Percentiles rank a stretch among this genome's conserved stretches.
These are phyloP conservation scores for Centrapalus pauciflorus DNA, from an alignment of 129 eudicot species.

Conservation along the genomic window DNA sequence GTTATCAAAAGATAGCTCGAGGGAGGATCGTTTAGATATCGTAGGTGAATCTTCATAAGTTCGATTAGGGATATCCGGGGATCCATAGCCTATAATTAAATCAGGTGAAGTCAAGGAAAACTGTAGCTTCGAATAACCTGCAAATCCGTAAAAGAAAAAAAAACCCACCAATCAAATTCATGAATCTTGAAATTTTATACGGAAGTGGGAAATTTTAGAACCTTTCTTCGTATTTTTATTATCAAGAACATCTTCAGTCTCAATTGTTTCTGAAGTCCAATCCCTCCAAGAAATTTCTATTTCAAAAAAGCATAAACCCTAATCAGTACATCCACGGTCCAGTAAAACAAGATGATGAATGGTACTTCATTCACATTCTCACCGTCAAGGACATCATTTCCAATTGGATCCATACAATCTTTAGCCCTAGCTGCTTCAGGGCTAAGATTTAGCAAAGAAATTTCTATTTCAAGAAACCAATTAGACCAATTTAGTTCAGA, in stretches of 20 bases:
- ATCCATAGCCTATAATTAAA: conserved; percentile 57
- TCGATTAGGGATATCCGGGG: conserved; percentile 51
- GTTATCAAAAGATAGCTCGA: conserved; percentile 73
- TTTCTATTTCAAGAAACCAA: conserved; percentile 10
- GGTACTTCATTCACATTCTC: conserved; percentile 10
- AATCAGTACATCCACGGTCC: conserved; percentile 18
- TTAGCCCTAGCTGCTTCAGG: conserved; percentile 17
- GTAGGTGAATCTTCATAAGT: conserved; percentile 44
- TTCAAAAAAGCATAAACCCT: conserved; percentile 17
- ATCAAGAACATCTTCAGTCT: conserved; percentile 5
- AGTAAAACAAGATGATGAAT: not conserved
- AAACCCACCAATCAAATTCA: not conserved
- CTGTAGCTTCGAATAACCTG: conserved; percentile 43
- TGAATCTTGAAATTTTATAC: not conserved
- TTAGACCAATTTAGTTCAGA: not conserved
- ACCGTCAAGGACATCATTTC: conserved; percentile 34
- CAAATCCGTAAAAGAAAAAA: not conserved
- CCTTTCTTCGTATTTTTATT: not conserved
- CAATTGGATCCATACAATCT: conserved; percentile 34
- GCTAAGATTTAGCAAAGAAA: conserved; percentile 10
- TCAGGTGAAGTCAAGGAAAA: conserved; percentile 71
- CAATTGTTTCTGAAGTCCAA: not conserved
- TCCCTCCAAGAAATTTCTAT: conserved; percentile 19
- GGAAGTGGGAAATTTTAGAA: not conserved
- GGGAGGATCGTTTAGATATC: conserved; percentile 32